Evolutionary conservation across 768 basidiomycete species (phyloP), one percentile per base, ranked within the genome.

Genomic region (Dioszegia hungarica): DNA sequence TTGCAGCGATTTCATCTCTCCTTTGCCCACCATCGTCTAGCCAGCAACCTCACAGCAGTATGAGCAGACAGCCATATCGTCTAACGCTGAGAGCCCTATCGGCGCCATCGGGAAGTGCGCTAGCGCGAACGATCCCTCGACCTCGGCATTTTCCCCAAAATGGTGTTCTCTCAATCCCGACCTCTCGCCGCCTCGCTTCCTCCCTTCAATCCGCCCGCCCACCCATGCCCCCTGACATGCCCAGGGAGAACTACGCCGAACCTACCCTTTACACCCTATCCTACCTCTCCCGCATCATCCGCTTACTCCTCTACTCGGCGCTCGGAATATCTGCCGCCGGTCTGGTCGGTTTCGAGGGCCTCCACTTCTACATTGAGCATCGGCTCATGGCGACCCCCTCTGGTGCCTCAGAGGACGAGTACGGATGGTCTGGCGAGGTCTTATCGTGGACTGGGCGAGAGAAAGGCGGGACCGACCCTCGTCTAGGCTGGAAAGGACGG

Each of bases 231-330:
- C 53, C 60, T 12, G 59, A 63, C 54, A 69, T 69, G 67, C 67
- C 67, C 4, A 43, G 67, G 22, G 67, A 69, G 51, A 67, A 74
- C 56, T 74, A 74, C 40, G 62, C 70, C 44, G 52, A 56, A 17
- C 69, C 72, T 1, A 63, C 72, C 1, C 56, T 74, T 22, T 74
- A 74, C 59, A 65, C 72, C 8, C 33, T 74, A 40, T 58, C 57
- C 17, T 65, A 68, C 47, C 57, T 74, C 14, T 60, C 61, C 17
- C 62, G 66, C 24, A 65, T 72, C 14, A 29, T 70, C 24, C 54
- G 59, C 0, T 61, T 68, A n/a, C 9, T 74, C 37, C 54, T 74
- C 2, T 67, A 67, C 53, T 62, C 62, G 4, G 45, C 59, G 2
- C 19, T 68, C 1, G 53, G 58, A 4, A 38, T 68, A n/a, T 31